phyloP scores from a whole-genome alignment of 805 yeast species.

The Candida michaelii region DNA sequence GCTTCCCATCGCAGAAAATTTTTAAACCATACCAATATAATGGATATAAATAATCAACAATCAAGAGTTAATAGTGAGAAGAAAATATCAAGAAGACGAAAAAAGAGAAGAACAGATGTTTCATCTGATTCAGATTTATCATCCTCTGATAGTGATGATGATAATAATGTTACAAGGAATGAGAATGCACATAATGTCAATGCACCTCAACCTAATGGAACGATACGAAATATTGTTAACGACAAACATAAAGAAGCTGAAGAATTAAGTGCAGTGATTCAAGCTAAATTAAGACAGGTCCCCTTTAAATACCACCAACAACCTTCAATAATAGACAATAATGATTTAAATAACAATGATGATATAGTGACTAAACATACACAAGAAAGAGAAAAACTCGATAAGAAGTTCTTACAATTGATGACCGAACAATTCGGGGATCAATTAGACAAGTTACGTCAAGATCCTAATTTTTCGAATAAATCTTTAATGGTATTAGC shows the following conservation, averaged over 20 bases:
- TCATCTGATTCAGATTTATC: slow-evolving; percentile 53
- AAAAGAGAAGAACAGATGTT: slow-evolving; percentile 83
- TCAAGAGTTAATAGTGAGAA: not conserved
- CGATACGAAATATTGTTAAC: slow-evolving; percentile 14
- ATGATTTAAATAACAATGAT: not conserved
- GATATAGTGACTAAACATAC: slow-evolving; percentile 7
- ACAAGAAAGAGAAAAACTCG: slow-evolving; percentile 38
- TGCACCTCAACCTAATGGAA: slow-evolving; percentile 28
- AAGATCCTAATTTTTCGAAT: slow-evolving; percentile 59
- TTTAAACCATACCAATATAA: not conserved
- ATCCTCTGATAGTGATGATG: slow-evolving; percentile 21
- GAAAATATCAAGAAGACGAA: slow-evolving; percentile 48
- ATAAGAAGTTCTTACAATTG: slow-evolving; percentile 51
- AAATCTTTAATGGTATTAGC: slow-evolving; percentile 59
- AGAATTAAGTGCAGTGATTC: slow-evolving; percentile 15
- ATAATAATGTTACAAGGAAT: not conserved
- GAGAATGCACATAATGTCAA: slow-evolving; percentile 13
- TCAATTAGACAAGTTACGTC: slow-evolving; percentile 59
- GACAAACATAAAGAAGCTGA: slow-evolving; percentile 4
- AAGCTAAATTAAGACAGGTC: slow-evolving; percentile 13
- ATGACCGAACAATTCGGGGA: slow-evolving; percentile 61
- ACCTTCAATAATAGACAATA: not conserved
- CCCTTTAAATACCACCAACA: slow-evolving; percentile 10
- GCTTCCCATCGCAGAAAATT: slow-evolving; percentile 2
- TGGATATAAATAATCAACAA: not conserved